A percentile compares a stretch with the other conserved stretches of the same genome.
These are phyloP conservation scores for Leishmania gerbilli DNA, from an alignment of 208 protist species.

Conservation along the genomic window DNA sequence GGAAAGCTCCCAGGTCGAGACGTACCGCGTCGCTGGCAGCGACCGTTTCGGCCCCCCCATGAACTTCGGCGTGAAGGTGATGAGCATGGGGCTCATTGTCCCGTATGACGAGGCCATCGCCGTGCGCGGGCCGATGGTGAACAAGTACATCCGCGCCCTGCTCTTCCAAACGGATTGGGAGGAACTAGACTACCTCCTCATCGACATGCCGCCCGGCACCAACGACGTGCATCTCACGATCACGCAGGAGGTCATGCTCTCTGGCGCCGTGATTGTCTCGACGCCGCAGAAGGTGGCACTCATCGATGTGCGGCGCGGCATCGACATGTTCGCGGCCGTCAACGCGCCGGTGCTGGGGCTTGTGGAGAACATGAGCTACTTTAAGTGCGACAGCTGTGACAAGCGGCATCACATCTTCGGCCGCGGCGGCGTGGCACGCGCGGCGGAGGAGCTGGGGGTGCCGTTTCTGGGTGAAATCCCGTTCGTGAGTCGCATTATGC, in stretches of 20 bases:
- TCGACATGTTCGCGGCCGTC: constrained; percentile 96
- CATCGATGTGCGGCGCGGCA: constrained; percentile 88
- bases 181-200: constrained; percentile 91
- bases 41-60: constrained; percentile 82
- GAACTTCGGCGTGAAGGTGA: constrained; percentile 93
- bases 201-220: constrained; percentile 94
- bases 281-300: constrained; percentile 96
- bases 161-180: constrained; percentile 92
- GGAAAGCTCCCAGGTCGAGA: constrained; percentile 80
- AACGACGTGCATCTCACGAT: constrained; percentile 94
- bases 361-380: constrained; percentile 98
- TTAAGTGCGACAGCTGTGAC: constrained; percentile 92
- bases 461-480: constrained; percentile 94
- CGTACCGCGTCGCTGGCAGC: constrained; percentile 81
- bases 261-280: constrained; percentile 96
- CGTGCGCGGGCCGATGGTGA: constrained; percentile 91
- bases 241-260: constrained; percentile 85
- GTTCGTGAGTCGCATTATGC: constrained; percentile 89
- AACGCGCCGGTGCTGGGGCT: constrained; percentile 96
- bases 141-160: constrained; percentile 89
- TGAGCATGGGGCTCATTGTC: constrained; percentile 93
- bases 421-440: constrained; percentile 81
- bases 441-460: constrained; percentile 87
- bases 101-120: constrained; percentile 90
- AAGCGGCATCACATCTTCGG: constrained; percentile 94